phyloP scores from a whole-genome alignment of 2,329 filamentous ascomycete genomes.

The Alternaria gaisen region DNA sequence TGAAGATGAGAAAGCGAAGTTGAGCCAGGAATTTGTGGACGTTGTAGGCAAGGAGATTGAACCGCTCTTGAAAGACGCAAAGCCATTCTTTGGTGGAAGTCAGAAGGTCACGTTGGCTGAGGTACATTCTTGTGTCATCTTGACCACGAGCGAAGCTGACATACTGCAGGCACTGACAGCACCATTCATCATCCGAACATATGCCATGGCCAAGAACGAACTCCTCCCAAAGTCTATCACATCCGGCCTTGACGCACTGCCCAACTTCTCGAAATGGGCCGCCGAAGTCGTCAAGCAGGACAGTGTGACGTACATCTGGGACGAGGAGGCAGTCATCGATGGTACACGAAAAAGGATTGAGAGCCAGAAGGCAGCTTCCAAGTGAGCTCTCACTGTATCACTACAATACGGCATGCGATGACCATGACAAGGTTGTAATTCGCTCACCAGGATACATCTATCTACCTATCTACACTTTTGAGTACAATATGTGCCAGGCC shows the following conservation, averaged over 20 bases:
- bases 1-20: conserved; percentile 59
- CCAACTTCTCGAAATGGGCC: conserved; percentile 74
- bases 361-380: conserved; percentile 32
- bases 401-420: not conserved
- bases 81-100: conserved; percentile 58
- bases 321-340: conserved; percentile 38
- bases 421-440: conserved; percentile 4
- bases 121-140: conserved; percentile 55
- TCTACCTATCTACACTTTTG: conserved; percentile 13
- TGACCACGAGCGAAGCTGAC: conserved; percentile 9
- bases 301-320: conserved; percentile 65
- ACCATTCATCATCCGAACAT: conserved; percentile 71
- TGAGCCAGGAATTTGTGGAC: conserved; percentile 62
- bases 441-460: not conserved
- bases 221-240: conserved; percentile 62
- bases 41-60: conserved; percentile 75
- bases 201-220: conserved; percentile 63
- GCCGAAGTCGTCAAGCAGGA: conserved; percentile 67
- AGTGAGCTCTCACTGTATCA: conserved; percentile 14
- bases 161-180: conserved; percentile 65
- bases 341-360: conserved; percentile 34
- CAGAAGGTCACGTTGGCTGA: conserved; percentile 74
- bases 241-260: conserved; percentile 63
- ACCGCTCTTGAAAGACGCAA: conserved; percentile 66
- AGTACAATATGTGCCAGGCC: conserved; percentile 6